Base-by-base conservation (phyloP, 805 yeast species). In the Cyberlindnera galapagoensis region DNA sequence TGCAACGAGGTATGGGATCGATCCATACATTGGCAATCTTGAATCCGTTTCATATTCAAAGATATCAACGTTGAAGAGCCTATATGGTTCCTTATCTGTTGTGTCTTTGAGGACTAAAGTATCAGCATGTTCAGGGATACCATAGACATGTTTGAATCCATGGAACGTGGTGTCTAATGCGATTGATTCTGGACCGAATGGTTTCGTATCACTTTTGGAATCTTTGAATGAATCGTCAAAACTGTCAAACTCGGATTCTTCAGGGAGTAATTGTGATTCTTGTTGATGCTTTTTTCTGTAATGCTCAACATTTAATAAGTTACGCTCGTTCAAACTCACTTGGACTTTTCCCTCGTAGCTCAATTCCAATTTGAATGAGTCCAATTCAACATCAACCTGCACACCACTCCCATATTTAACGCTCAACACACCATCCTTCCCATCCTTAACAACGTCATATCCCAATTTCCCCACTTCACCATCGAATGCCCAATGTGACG, bases 101-200 rank as follows among this genome's bases (percentile, higher is more conserved):
- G 97, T 88, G 43, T 83, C 90, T 35, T 76, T 75, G 43, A 92
- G 62, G 13, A 79, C 66, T 30, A 92, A 59, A 1, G 80, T 63
- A 45, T 85, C 95, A 0, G 97, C 90, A 51, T 92, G 98, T 56
- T 92, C 98, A 0, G 98, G 97, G 26, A 92, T 81, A n/a, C 99
- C 99, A 54, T 74, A 92, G 2, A 85, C 82, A 47, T 80, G 68
- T 5, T 63, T 53, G 44, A 67, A 79, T 1, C 74, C 77, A 3
- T 58, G 51, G 43, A 92, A 78, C 0, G 74, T 59, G 38, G 86
- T 69, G 54, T 92, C 99, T 18, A 83, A 43, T 0, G 80, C 96
- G 17, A 92, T 67, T 0, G 96, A 74, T 56, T 92, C 97, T 1
- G 98, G 97, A 0, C 95, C 95, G 24, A 82, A 59, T 7, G 87